Conservation (phyloP, 805 yeast species). For the Maudiozyma bulderi region DNA sequence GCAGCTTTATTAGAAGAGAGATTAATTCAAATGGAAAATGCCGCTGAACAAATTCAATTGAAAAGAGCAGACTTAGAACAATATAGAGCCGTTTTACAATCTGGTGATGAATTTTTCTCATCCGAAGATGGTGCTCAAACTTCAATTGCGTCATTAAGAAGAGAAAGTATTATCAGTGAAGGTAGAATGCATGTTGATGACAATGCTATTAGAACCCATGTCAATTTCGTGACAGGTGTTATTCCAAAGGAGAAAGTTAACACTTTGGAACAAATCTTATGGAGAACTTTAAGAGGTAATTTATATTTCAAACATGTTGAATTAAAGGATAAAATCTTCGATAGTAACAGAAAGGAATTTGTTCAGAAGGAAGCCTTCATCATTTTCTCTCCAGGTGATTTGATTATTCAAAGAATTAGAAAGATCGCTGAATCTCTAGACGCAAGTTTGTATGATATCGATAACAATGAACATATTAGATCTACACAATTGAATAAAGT, state of each 20-base stretch:
- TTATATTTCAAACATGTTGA: slow-evolving; percentile 52
- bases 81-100: slow-evolving; percentile 43
- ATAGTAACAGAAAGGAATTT: slow-evolving; percentile 39
- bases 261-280: slow-evolving; percentile 56
- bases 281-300: slow-evolving; percentile 71
- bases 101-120: slow-evolving; percentile 41
- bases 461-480: slow-evolving; percentile 32
- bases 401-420: slow-evolving; percentile 48
- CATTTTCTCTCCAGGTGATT: slow-evolving; percentile 60
- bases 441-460: slow-evolving; percentile 51
- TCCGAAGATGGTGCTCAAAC: slow-evolving; percentile 9
- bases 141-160: slow-evolving; percentile 6
- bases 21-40: slow-evolving; percentile 57
- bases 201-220: slow-evolving; percentile 11
- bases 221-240: slow-evolving; percentile 55
- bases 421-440: slow-evolving; percentile 63
- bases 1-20: slow-evolving; percentile 65
- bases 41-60: slow-evolving; percentile 50
- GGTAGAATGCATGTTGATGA: slow-evolving; percentile 9
- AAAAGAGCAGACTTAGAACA: slow-evolving; percentile 54
- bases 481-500: slow-evolving; percentile 31
- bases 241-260: slow-evolving; percentile 50
- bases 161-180: slow-evolving; percentile 8
- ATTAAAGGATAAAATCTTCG: slow-evolving; percentile 46
- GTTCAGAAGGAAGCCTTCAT: slow-evolving; percentile 54